phyloP scores from a whole-genome alignment of 495 filamentous ascomycete species.

The Platismatia glauca region DNA sequence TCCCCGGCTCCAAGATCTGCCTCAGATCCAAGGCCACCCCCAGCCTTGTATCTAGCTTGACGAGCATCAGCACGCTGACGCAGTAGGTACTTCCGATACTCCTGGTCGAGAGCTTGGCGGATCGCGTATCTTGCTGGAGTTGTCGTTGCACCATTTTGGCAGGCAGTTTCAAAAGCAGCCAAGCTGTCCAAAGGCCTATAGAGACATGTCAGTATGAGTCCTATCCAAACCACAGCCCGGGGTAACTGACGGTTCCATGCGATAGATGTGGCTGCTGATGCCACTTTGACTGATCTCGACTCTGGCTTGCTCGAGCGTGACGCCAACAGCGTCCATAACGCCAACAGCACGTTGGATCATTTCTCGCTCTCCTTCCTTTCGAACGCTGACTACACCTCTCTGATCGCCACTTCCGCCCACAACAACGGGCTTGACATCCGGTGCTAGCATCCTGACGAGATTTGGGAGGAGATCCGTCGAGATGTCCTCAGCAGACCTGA shows the following conservation, averaged over 20 bases:
- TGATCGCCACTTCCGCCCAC: slow-evolving; percentile 61
- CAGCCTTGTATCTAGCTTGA: slow-evolving; percentile 45
- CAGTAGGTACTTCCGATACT: slow-evolving; percentile 61
- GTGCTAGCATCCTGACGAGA: slow-evolving; percentile 70
- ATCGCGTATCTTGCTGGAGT: slow-evolving; percentile 79
- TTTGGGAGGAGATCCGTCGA: slow-evolving; percentile 77
- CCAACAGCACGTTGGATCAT: slow-evolving; percentile 71
- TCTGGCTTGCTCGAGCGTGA: slow-evolving; percentile 72
- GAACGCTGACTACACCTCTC: slow-evolving; percentile 68
- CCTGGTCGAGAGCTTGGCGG: slow-evolving; percentile 84
- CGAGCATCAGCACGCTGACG: slow-evolving; percentile 50
- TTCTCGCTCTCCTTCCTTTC: slow-evolving; percentile 70
- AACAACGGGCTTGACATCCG: slow-evolving; percentile 86
- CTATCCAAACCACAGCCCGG: neutral
- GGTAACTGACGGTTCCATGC: slow-evolving; percentile 81
- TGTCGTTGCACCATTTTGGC: slow-evolving; percentile 25
- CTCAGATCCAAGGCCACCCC: slow-evolving; percentile 21
- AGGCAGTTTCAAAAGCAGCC: slow-evolving; percentile 48
- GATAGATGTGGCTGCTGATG: slow-evolving; percentile 65
- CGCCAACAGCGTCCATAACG: slow-evolving; percentile 68
- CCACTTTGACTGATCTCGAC: slow-evolving; percentile 53
- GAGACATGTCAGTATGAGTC: slow-evolving; percentile 26
- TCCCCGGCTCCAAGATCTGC: slow-evolving; percentile 24
- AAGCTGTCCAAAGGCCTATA: slow-evolving; percentile 62
- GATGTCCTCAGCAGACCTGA: slow-evolving; percentile 64